These are phyloP conservation scores for Candida sojae DNA, from an alignment of 1,139 yeast species.

Conservation along the genomic window DNA sequence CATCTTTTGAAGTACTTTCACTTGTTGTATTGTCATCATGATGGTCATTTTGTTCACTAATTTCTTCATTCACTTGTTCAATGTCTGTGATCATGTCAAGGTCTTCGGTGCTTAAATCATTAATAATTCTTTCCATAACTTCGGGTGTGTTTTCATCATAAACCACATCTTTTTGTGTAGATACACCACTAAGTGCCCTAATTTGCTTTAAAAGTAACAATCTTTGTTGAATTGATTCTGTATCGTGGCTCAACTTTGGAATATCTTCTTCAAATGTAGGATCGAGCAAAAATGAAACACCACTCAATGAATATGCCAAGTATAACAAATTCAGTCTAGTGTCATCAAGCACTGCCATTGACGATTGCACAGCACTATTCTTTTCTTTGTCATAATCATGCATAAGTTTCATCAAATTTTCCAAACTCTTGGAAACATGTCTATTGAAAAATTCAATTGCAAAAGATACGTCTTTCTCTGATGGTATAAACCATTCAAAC, in stretches of 20 bases:
- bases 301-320: constrained; percentile 66
- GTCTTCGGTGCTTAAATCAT: constrained; percentile 33
- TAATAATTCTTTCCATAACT: constrained; percentile 39
- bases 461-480: constrained; percentile 53
- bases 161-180: constrained; percentile 25
- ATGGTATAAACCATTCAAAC: constrained; percentile 79
- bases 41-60: constrained; percentile 5
- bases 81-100: constrained; percentile 20
- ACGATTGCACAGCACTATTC: constrained; percentile 10
- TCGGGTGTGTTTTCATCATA: constrained; percentile 35
- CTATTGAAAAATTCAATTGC: constrained; percentile 62
- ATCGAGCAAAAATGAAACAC: constrained; percentile 75
- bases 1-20: constrained; percentile 28
- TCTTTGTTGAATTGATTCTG: constrained; percentile 39
- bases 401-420: constrained; percentile 43
- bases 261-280: constrained; percentile 57
- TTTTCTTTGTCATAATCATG: constrained; percentile 21
- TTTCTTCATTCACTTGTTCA: constrained; percentile 16
- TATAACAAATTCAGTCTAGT: constrained; percentile 57
- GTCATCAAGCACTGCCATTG: constrained; percentile 43
- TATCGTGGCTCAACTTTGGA: constrained; percentile 36
- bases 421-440: constrained; percentile 47
- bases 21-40: constrained; percentile 23
- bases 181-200: constrained; percentile 23
- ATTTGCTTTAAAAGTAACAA: constrained; percentile 34